phyloP scores from a whole-genome alignment of 129 eudicot genomes.

The Escallonia rubra region DNA sequence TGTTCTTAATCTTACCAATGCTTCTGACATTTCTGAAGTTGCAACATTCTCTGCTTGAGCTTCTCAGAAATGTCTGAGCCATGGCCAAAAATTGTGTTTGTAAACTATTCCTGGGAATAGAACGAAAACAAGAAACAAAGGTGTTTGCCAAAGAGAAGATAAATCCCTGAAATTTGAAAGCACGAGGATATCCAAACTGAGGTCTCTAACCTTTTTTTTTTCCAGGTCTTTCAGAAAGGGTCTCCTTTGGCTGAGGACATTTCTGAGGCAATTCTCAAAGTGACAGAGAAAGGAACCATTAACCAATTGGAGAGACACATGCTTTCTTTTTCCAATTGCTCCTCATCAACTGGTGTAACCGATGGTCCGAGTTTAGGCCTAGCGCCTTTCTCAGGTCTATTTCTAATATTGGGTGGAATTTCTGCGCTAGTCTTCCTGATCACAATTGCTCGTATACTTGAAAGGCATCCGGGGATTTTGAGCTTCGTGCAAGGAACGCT shows the following conservation, averaged over 20 bases:
- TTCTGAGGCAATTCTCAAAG: slow-evolving; percentile 50
- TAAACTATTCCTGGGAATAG: not conserved
- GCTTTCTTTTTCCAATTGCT: slow-evolving; percentile 29
- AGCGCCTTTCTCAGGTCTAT: slow-evolving; percentile 24
- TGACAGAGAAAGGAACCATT: slow-evolving; percentile 46
- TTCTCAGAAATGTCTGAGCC: not conserved
- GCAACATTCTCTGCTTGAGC: not conserved
- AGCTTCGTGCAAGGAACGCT: slow-evolving; percentile 8
- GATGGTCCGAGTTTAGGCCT: slow-evolving; percentile 19
- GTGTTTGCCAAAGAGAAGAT: not conserved
- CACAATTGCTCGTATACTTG: slow-evolving; percentile 19
- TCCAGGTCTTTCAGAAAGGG: slow-evolving; percentile 56
- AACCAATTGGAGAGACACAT: slow-evolving; percentile 22
- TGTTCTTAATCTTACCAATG: not conserved
- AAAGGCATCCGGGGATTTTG: not conserved
- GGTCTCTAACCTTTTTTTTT: not conserved
- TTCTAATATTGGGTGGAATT: slow-evolving; percentile 29
- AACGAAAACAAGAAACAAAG: too few relatives aligned
- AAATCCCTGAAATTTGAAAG: not conserved
- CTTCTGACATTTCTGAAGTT: too few relatives aligned
- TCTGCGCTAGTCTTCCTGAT: slow-evolving; percentile 23
- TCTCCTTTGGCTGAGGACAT: slow-evolving; percentile 40
- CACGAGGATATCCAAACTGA: not conserved
- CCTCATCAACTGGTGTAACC: slow-evolving; percentile 11
- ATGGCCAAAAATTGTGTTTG: not conserved